Evolutionary conservation across 2,329 filamentous ascomycete genomes (phyloP), one percentile per base, ranked within the genome.

Genomic region (Neonectria coccinea): DNA sequence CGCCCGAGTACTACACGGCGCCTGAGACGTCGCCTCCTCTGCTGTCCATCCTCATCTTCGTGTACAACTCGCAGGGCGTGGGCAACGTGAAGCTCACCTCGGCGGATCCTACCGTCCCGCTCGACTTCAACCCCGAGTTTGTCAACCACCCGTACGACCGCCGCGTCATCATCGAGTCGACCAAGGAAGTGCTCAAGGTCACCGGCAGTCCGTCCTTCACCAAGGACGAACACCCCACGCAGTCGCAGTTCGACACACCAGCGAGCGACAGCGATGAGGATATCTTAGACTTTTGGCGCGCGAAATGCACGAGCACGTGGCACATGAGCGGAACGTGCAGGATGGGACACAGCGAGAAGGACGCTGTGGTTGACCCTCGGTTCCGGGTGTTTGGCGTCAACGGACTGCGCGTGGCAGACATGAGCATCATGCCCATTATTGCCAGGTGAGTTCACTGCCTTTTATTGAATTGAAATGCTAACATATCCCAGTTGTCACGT

Each of bases 401-500:
- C 55, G 80, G 80, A 29, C 75, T 88, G 16, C 78, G 84, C 7
- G 78, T 87, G 1, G 83, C 81, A 1, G 85, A 88, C 71, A 82
- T 86, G 58, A 85, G 82, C 50, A 77, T 86, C 9, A 79, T 86
- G 25, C 85, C 85, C 4, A 75, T 86, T 10, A 63, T 65, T 36
- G 52, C 65, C 11, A 68, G 64, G 66, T 68, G 31, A 16, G 66
- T 59, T 2, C 2, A 3, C 4, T 7, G 3, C 6, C 36, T 2
- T 29, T 14, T 7, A 3, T 29, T 10, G 1, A 10, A 9, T 1
- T 9, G 11, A 27, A 2, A 33, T 18, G 16, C 59, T 66, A 61
- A 67, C 1, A 9, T 8, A 5, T 47, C 1, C 4, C 9, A 68
- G 64, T 44, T 59, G 61, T 11, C 67, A 68, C 42, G 59, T 64